Percentiles rank a stretch among this genome's conserved stretches.
Conservation (phyloP, 345 rosid genomes). For the Eucalyptus paniculata region DNA sequence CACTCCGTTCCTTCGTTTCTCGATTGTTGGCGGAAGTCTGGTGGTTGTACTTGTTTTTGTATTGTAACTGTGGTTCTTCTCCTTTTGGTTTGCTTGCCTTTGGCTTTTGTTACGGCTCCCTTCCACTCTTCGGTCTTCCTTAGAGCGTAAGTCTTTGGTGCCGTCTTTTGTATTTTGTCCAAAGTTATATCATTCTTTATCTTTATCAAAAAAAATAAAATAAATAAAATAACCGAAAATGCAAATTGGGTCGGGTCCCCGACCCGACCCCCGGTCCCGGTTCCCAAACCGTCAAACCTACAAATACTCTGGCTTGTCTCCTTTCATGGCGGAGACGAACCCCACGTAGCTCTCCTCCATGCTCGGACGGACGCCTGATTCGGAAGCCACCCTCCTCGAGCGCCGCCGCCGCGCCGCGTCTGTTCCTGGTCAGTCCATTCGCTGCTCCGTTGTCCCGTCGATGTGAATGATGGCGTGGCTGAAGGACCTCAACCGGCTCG, state of each 20-base stretch:
- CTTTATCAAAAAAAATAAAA: too few relatives aligned
- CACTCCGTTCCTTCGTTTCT: too few relatives aligned
- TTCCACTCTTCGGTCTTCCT: too few relatives aligned
- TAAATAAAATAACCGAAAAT: neutral
- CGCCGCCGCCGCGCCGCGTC: neutral
- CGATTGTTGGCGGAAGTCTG: too few relatives aligned
- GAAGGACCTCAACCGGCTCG: constrained; percentile 48
- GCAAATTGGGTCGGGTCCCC: neutral
- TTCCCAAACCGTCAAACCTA: neutral
- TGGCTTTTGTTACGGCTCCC: too few relatives aligned
- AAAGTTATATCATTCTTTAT: too few relatives aligned
- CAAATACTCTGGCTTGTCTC: neutral
- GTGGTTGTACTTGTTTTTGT: too few relatives aligned
- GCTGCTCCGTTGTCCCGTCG: neutral
- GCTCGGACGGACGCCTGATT: neutral
- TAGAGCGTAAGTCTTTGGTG: too few relatives aligned
- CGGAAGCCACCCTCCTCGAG: neutral
- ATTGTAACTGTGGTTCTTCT: too few relatives aligned
- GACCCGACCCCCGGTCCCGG: neutral
- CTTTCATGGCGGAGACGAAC: constrained; percentile 2
- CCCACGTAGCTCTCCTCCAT: neutral
- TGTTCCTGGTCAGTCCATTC: neutral
- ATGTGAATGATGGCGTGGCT: neutral
- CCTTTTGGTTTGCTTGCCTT: too few relatives aligned
- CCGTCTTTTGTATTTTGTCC: too few relatives aligned